A percentile compares a stretch with the other conserved stretches of the same genome.
phyloP scores from a whole-genome alignment of 805 yeast species.

The Ogataea thermomethanolica region DNA sequence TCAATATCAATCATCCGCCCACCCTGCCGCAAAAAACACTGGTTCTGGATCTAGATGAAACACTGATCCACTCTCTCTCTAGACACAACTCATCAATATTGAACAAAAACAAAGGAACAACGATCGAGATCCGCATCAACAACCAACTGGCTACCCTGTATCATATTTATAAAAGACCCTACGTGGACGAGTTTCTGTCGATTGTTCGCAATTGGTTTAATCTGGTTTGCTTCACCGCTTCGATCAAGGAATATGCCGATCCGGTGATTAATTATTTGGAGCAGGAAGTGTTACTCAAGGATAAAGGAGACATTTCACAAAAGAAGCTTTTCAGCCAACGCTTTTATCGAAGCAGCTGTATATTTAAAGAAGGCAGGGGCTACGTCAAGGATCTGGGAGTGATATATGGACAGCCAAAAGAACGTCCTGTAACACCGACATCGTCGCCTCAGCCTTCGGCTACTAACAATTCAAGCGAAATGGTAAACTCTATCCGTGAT shows the following conservation, averaged over 20 bases:
- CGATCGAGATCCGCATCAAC: constrained; percentile 75
- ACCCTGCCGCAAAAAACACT: constrained; percentile 51
- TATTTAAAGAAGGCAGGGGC: constrained; percentile 72
- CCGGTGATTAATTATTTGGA: constrained; percentile 94
- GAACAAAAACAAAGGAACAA: constrained; percentile 50
- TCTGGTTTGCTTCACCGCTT: constrained; percentile 89
- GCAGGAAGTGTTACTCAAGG: constrained; percentile 42
- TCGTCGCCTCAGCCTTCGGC: constrained; percentile 17
- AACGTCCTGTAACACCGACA: constrained; percentile 11
- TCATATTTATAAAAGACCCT: constrained; percentile 89
- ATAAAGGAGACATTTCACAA: constrained; percentile 20
- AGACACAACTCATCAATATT: constrained; percentile 46
- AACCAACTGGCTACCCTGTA: constrained; percentile 75
- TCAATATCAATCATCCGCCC: constrained; percentile 33
- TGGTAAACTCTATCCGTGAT: constrained; percentile 16
- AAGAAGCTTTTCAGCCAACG: constrained; percentile 49
- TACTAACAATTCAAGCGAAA: constrained; percentile 8
- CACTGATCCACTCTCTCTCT: constrained; percentile 86
- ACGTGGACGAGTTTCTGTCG: constrained; percentile 77
- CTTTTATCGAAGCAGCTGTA: constrained; percentile 77
- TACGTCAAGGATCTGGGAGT: constrained; percentile 72
- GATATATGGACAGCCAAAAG: constrained; percentile 14
- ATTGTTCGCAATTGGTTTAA: constrained; percentile 85
- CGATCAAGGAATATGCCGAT: constrained; percentile 92
- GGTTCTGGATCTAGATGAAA: constrained; percentile 89